phyloP scores from a whole-genome alignment of 164 flowering plant species.

The Chloranthus sessilifolius region DNA sequence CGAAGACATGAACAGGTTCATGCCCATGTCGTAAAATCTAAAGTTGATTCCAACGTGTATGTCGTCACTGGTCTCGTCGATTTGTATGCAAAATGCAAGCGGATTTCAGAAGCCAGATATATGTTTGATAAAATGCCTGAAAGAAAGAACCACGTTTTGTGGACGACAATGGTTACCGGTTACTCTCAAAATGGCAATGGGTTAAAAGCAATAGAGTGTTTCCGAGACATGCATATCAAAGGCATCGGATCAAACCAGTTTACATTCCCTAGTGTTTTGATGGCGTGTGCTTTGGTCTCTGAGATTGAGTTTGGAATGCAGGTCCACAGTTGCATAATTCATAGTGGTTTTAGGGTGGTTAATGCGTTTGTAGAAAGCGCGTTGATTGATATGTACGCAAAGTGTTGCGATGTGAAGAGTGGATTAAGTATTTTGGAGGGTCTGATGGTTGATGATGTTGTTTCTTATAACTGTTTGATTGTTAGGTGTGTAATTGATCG shows the following conservation, averaged over 20 bases:
- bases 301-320: conserved; percentile 52
- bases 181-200: conserved; percentile 62
- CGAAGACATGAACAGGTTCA: conserved; percentile 60
- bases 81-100: conserved; percentile 69
- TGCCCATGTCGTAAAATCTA: conserved; percentile 45
- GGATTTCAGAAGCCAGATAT: conserved; percentile 49
- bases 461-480: conserved; percentile 85
- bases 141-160: conserved; percentile 47
- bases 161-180: conserved; percentile 86
- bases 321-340: conserved; percentile 61
- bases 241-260: conserved; percentile 62
- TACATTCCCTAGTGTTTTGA: conserved; percentile 69
- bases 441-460: conserved; percentile 52
- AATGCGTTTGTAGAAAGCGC: conserved; percentile 70
- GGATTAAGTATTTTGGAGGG: conserved; percentile 42
- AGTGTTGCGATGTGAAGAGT: conserved; percentile 55
- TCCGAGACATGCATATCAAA: conserved; percentile 44
- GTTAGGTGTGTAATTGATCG: conserved; percentile 71
- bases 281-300: conserved; percentile 45
- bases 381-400: conserved; percentile 76
- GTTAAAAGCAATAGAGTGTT: conserved; percentile 42
- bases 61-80: conserved; percentile 76
- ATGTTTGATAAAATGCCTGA: conserved; percentile 38
- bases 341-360: conserved; percentile 49
- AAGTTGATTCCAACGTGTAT: conserved; percentile 37